Base-by-base conservation (phyloP, 2,329 filamentous ascomycete genomes). In the Chaetomiaceae sp. region DNA sequence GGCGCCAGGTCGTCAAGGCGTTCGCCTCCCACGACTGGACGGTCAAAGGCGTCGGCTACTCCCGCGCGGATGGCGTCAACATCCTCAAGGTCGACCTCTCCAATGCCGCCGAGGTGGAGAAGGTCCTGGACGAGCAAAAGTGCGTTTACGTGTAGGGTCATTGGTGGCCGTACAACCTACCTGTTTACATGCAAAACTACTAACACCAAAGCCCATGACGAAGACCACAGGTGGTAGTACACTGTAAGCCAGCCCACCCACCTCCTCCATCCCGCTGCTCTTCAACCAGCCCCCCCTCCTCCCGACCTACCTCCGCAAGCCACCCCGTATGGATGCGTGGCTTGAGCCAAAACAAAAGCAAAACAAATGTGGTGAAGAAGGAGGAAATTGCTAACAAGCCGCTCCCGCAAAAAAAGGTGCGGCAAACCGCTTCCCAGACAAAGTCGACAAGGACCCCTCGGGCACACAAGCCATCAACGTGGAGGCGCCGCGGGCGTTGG, bases 391-490 rank as follows among this genome's bases (percentile, higher is more conserved):
- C n/a, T n/a, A n/a, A n/a, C n/a, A n/a, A n/a, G n/a, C n/a, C n/a
- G n/a, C n/a, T n/a, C n/a, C n/a, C n/a, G n/a, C 25, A 27, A 25
- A 27, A 10, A 27, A 27, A 91, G 87, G 87, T 65, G 91, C 90
- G 35, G 90, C 90, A 40, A 91, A 95, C 68, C 83, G 89, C 55
- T 95, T 86, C 62, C 90, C 91, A 2, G 90, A 96, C 68, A 86
- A 86, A 65, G 92, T 90, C 63, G 86, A 90, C 61, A 78, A 81
- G 57, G 82, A 96, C 65, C 90, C 89, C 3, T 79, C 84, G 53
- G 86, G 82, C 48, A 88, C 89, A 3, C 79, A 78, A 54, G 77
- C 77, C 16, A 74, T 95, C 61, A 95, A 95, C 63, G 81, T 92
- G 12, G 75, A 81, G 3, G 86, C 89, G 2, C 86, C 87, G 41